These are phyloP conservation scores for Aspergillus terreus DNA, from an alignment of 2,329 filamentous ascomycete genomes.

Conservation along the genomic window DNA sequence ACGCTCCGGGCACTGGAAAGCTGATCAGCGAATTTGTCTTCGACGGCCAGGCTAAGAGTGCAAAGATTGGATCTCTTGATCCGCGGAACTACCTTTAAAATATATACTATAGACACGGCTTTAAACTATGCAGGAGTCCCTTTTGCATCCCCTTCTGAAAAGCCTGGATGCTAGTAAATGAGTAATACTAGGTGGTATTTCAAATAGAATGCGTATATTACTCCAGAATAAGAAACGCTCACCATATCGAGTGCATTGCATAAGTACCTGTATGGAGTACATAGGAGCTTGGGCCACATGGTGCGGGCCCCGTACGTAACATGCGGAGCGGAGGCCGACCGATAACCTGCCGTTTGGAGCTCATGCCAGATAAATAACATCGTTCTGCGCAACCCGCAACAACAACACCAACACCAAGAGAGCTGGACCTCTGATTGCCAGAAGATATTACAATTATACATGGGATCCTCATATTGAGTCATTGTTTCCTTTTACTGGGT, in stretches of 20 bases:
- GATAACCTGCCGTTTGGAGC: slow-evolving; percentile 12
- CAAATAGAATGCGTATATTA: too few relatives aligned
- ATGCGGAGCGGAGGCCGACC: slow-evolving; percentile 23
- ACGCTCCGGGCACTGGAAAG: slow-evolving; percentile 82
- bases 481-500: slow-evolving; percentile 2
- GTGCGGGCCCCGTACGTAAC: slow-evolving; percentile 15
- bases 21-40: slow-evolving; percentile 76
- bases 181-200: background rate
- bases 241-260: background rate
- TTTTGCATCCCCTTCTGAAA: background rate
- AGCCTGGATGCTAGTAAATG: background rate
- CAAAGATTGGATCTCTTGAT: slow-evolving; percentile 63
- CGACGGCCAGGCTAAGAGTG: slow-evolving; percentile 66
- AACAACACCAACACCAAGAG: background rate
- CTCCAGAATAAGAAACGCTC: too few relatives aligned
- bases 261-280: background rate
- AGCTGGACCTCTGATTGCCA: background rate
- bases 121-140: background rate
- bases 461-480: slow-evolving; percentile 13
- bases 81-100: slow-evolving; percentile 55
- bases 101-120: slow-evolving; percentile 3
- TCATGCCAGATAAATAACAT: slow-evolving; percentile 19
- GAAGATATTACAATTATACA: slow-evolving; percentile 3
- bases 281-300: slow-evolving; percentile 27
- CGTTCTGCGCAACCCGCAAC: background rate